Evolutionary conservation across 768 basidiomycete species (phyloP).

Genomic region (Lyophyllum atratum): DNA sequence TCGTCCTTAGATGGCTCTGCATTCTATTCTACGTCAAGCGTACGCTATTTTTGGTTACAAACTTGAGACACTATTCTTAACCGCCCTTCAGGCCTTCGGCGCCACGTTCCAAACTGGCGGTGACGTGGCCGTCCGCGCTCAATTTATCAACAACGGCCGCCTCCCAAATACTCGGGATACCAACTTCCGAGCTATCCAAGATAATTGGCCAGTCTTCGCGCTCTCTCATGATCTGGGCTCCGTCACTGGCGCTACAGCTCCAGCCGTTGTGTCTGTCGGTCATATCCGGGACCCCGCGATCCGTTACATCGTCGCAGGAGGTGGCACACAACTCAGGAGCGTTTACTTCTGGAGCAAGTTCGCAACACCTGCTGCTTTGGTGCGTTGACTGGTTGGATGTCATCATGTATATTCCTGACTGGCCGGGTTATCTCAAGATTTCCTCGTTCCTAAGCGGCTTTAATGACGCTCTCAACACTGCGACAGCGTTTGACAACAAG

Average conservation of each 20-base stretch:
- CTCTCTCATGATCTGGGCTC: conserved; percentile 59
- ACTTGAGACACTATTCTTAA: no score
- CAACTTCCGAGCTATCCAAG: conserved; percentile 54
- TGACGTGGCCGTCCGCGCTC: conserved; percentile 55
- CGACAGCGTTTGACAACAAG: conserved; percentile 47
- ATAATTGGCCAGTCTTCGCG: conserved; percentile 67
- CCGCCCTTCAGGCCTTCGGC: no score
- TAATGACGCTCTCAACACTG: conserved; percentile 44
- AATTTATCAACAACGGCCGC: conserved; percentile 58
- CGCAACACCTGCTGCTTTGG: conserved; percentile 32
- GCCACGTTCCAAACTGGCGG: conserved; percentile 60
- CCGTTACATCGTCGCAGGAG: conserved; percentile 44
- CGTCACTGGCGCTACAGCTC: conserved; percentile 33
- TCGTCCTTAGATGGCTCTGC: conserved; percentile 58
- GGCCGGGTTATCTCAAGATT: conserved; percentile 29
- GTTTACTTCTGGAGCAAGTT: conserved; percentile 47
- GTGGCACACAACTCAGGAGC: conserved; percentile 40
- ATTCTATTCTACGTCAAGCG: conserved; percentile 58
- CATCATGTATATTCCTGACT: no score
- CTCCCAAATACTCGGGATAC: conserved; percentile 57
- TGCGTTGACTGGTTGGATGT: conserved; percentile 18
- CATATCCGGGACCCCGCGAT: conserved; percentile 53
- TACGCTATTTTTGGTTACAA: no score
- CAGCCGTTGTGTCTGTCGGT: conserved; percentile 47
- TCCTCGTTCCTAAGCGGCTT: conserved; percentile 47